Conservation (phyloP, 2,329 filamentous ascomycete species). For the Capronia coronata region DNA sequence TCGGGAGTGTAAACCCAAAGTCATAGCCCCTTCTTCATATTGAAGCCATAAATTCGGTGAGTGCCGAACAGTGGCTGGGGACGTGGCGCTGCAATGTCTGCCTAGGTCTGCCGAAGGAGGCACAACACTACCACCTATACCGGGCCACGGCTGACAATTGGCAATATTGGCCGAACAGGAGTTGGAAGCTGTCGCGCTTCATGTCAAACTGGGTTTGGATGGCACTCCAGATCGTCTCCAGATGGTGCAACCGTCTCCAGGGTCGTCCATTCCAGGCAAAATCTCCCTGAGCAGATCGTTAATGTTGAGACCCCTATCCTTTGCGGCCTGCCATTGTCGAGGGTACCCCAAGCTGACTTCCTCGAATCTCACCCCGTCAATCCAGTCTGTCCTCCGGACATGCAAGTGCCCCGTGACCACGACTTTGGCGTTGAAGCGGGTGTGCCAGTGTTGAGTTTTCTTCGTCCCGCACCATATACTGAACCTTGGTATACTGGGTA, state of each 20-base stretch:
- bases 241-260: conserved; percentile 20
- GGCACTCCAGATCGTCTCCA: conserved; percentile 18
- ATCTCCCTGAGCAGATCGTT: conserved; percentile 27
- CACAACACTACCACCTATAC: no score
- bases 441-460: conserved; percentile 27
- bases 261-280: conserved; percentile 19
- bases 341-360: conserved; percentile 28
- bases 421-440: conserved; percentile 26
- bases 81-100: no score
- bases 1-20: no score
- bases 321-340: conserved; percentile 27
- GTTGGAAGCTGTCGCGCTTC: no score
- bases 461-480: conserved; percentile 28
- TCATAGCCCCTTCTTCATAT: no score
- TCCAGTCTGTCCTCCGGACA: conserved; percentile 27
- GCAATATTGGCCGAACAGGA: no score
- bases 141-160: no score
- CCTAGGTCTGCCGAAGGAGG: no score
- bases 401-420: conserved; percentile 28
- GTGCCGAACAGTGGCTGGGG: no score
- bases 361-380: conserved; percentile 27
- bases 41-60: no score
- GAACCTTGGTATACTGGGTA: conserved; percentile 27
- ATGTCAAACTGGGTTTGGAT: neutral
- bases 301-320: conserved; percentile 22